Percentiles rank a stretch among this genome's conserved stretches.
Conservation (phyloP, 2,329 filamentous ascomycete genomes). For the Colletotrichum tanaceti region DNA sequence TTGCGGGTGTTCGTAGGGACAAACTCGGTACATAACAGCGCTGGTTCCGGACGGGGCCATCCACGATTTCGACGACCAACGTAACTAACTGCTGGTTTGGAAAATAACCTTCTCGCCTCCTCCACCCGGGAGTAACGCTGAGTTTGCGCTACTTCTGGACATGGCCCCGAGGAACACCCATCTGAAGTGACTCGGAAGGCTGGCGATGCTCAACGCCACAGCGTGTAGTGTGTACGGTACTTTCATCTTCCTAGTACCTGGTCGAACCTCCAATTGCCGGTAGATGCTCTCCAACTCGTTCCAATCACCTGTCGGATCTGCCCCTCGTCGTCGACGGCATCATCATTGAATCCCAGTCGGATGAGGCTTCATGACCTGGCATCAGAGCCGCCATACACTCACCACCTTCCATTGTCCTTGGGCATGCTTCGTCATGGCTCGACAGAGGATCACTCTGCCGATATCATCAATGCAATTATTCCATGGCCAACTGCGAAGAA, state of each 20-base stretch:
- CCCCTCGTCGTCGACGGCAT: neutral
- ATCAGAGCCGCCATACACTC: neutral
- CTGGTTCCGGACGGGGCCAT: neutral
- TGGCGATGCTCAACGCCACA: neutral
- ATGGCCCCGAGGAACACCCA: neutral
- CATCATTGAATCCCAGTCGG: neutral
- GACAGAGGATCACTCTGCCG: neutral
- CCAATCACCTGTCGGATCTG: neutral
- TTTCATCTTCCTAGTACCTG: neutral
- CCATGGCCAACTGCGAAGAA: neutral
- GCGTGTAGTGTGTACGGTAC: neutral
- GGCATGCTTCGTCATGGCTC: neutral
- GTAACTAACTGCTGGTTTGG: neutral
- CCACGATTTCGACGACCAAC: neutral
- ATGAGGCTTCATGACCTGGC: neutral
- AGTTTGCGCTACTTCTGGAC: neutral
- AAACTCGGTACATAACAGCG: neutral
- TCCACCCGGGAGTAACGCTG: neutral
- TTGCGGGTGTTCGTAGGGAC: neutral
- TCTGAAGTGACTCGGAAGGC: neutral
- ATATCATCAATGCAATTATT: neutral
- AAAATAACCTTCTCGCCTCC: neutral
- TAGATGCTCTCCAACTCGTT: slow-evolving; percentile 22
- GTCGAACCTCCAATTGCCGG: slow-evolving; percentile 11
- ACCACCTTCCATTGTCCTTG: neutral